Percentiles rank a stretch among this genome's conserved stretches.
Conservation (phyloP, 2,329 filamentous ascomycete species). For the Ophiosphaerella herpotricha region DNA sequence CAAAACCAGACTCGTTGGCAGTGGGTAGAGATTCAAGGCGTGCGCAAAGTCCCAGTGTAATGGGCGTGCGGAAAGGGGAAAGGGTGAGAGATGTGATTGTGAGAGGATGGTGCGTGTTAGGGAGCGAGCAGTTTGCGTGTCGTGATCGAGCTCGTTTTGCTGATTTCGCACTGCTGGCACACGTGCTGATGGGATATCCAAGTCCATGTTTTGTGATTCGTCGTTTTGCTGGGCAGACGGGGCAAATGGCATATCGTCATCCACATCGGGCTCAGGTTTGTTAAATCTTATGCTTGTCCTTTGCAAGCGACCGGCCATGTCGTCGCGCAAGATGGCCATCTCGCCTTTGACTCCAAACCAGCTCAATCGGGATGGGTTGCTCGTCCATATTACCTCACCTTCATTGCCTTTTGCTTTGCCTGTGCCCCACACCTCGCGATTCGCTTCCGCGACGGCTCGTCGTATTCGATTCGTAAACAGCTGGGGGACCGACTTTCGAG, state of each 20-base stretch:
- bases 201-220: constrained; percentile 49
- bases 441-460: constrained; percentile 77
- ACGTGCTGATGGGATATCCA: constrained; percentile 42
- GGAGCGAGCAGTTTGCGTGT: constrained; percentile 65
- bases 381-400: constrained; percentile 84
- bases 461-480: constrained; percentile 88
- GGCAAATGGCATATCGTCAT: constrained; percentile 29
- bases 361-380: constrained; percentile 79
- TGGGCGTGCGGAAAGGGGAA: constrained; percentile 77
- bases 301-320: constrained; percentile 78
- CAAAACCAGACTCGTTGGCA: constrained; percentile 82
- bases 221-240: constrained; percentile 12
- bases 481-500: constrained; percentile 75
- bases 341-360: constrained; percentile 90
- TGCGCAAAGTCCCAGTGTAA: constrained; percentile 87
- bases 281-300: constrained; percentile 76
- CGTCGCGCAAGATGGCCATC: constrained; percentile 83
- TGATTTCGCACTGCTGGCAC: constrained; percentile 15
- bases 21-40: constrained; percentile 79
- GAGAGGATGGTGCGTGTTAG: constrained; percentile 91
- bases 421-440: constrained; percentile 65
- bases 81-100: constrained; percentile 86
- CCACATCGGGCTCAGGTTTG: constrained; percentile 47
- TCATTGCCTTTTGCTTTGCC: constrained; percentile 52
- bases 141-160: constrained; percentile 29